Base-by-base conservation (phyloP, 2,329 filamentous ascomycete species). In the Nemania diffusa region DNA sequence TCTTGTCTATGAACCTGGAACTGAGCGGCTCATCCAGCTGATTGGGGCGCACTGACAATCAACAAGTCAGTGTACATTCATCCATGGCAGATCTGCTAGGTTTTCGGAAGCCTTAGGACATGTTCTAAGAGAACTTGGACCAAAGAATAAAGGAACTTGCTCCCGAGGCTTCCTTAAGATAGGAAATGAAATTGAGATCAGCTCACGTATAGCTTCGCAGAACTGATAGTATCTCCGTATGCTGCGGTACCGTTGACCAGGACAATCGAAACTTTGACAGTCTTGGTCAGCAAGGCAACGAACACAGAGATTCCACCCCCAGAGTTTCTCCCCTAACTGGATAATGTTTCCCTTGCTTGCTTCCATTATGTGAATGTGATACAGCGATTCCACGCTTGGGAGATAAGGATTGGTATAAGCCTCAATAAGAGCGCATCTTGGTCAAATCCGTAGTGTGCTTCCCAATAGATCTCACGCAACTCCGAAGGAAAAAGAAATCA, bases 141-240 rank as follows among this genome's bases (percentile, higher is more conserved):
- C n/a, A n/a, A n/a, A n/a, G n/a, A n/a, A n/a, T n/a, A n/a, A n/a
- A n/a, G n/a, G n/a, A n/a, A n/a, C n/a, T n/a, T n/a, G n/a, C n/a
- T n/a, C n/a, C n/a, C n/a, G n/a, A n/a, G n/a, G n/a, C n/a, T n/a
- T n/a, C n/a, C n/a, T n/a, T n/a, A n/a, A n/a, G n/a, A n/a, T n/a
- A n/a, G n/a, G n/a, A n/a, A n/a, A n/a, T n/a, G n/a, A n/a, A n/a
- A n/a, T n/a, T n/a, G n/a, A n/a, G n/a, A n/a, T n/a, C n/a, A n/a
- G n/a, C n/a, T n/a, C n/a, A n/a, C n/a, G 22, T 5, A 51, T 51
- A n/a, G 48, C 48, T 51, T 51, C 48, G n/a, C 48, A 51, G 48
- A 51, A 51, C n/a, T 51, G 48, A 51, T 51, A 51, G 48, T 51
- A 51, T 51, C 48, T 51, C 48, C 5, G 48, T 6, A 51, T 51